phyloP scores from a whole-genome alignment of 2,329 filamentous ascomycete genomes.

The Diplocarpon mali region DNA sequence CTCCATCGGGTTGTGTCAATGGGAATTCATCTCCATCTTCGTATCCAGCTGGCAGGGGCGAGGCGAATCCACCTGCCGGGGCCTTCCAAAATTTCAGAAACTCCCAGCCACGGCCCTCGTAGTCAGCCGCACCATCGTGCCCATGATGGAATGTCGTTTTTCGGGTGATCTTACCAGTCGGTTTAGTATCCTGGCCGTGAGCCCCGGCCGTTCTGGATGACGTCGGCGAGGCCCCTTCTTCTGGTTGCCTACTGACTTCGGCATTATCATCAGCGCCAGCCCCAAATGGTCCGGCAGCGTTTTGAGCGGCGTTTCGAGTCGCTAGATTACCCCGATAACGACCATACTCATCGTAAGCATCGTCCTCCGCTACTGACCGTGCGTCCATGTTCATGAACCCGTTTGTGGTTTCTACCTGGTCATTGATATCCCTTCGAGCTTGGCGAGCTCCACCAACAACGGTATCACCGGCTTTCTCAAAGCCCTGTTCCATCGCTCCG shows the following conservation, averaged over 20 bases:
- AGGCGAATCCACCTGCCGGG: constrained; percentile 48
- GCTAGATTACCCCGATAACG: constrained; percentile 17
- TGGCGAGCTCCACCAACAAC: constrained; percentile 36
- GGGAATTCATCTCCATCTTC: constrained; percentile 32
- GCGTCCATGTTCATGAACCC: constrained; percentile 24
- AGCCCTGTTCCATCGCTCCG: constrained; percentile 20
- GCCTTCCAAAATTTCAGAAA: constrained; percentile 59
- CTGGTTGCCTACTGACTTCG: constrained; percentile 9
- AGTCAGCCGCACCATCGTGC: constrained; percentile 14
- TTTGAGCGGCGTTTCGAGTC: not conserved
- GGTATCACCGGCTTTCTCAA: constrained; percentile 32
- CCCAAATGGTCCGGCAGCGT: constrained; percentile 11
- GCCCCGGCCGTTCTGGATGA: constrained; percentile 6
- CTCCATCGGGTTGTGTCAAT: constrained; percentile 29
- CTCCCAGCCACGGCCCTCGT: constrained; percentile 4
- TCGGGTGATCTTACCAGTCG: constrained; percentile 21
- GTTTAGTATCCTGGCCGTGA: constrained; percentile 7
- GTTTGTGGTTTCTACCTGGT: constrained; percentile 42
- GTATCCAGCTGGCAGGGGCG: constrained; percentile 47
- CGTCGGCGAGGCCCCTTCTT: constrained; percentile 7
- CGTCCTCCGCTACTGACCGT: constrained; percentile 14
- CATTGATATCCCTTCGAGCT: constrained; percentile 39
- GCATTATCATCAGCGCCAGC: constrained; percentile 12
- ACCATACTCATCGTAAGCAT: constrained; percentile 23
- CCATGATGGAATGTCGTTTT: constrained; percentile 12